These are phyloP conservation scores for Penicillium sp. DNA, from an alignment of 2,329 filamentous ascomycete genomes.

Conservation along the genomic window DNA sequence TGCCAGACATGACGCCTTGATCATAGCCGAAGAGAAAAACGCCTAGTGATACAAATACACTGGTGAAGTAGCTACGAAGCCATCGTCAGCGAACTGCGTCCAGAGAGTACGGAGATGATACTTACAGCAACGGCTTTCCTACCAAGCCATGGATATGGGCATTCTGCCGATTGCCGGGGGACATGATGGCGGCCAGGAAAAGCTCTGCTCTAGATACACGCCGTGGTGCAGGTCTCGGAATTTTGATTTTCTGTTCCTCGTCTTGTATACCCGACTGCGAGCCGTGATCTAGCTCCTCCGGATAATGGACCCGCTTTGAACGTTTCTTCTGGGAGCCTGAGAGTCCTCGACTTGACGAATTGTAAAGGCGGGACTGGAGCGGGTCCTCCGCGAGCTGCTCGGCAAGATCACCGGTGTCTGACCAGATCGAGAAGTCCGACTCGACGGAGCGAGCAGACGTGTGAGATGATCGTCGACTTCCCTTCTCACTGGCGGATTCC, in stretches of 20 bases:
- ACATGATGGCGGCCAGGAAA: conserved; percentile 80
- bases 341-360: conserved; percentile 63
- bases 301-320: conserved; percentile 70
- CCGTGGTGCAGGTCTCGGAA: conserved; percentile 66
- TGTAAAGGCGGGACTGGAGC: conserved; percentile 66
- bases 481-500: conserved; percentile 49
- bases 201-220: conserved; percentile 66
- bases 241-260: conserved; percentile 59
- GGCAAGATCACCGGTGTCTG: conserved; percentile 90
- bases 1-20: conserved; percentile 64
- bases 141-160: conserved; percentile 85
- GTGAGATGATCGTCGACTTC: conserved; percentile 52
- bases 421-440: conserved; percentile 79
- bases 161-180: conserved; percentile 64
- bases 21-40: conserved; percentile 66
- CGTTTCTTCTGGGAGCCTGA: conserved; percentile 46
- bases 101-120: conserved; percentile 6
- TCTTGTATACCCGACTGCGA: conserved; percentile 28
- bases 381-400: conserved; percentile 88
- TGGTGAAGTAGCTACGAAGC: conserved; percentile 78
- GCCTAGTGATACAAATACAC: conserved; percentile 66
- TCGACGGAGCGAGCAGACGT: conserved; percentile 52
- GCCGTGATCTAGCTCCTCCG: conserved; percentile 47
- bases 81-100: background rate
- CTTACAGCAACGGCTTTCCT: conserved; percentile 88